phyloP scores from a whole-genome alignment of 306 rosid genomes.

The Sophora flavescens region DNA sequence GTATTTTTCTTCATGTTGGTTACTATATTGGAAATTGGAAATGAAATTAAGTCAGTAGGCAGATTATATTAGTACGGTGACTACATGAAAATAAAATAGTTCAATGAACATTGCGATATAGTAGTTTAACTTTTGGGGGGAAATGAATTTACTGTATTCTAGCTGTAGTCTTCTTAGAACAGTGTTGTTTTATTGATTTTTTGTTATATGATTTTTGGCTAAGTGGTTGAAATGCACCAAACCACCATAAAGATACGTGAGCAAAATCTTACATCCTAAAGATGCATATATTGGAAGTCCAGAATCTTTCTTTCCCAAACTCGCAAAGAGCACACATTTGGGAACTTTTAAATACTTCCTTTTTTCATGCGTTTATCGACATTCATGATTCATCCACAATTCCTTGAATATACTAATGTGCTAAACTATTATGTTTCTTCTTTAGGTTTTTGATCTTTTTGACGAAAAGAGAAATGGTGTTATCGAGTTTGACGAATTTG shows the following conservation, averaged over 20 bases:
- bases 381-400: constrained; percentile 24
- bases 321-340: neutral
- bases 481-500: constrained; percentile 84
- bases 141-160: neutral
- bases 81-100: neutral
- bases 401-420: constrained; percentile 25
- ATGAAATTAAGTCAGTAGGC: constrained; percentile 7
- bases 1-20: constrained; percentile 29
- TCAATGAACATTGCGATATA: neutral
- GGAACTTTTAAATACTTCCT: neutral
- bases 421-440: constrained; percentile 4
- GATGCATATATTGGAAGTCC: neutral
- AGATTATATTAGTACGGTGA: constrained; percentile 2
- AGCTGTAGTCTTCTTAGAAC: constrained; percentile 2
- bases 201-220: neutral
- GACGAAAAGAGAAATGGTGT: constrained; percentile 84
- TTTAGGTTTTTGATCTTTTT: constrained; percentile 82
- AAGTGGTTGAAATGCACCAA: constrained; percentile 23
- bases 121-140: neutral
- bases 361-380: neutral
- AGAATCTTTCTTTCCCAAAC: too few species aligned
- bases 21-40: constrained; percentile 33
- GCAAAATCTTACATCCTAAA: neutral
- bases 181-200: neutral
- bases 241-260: neutral